Conservation (phyloP, 2,329 filamentous ascomycete genomes). For the Calonectria ilicicola region DNA sequence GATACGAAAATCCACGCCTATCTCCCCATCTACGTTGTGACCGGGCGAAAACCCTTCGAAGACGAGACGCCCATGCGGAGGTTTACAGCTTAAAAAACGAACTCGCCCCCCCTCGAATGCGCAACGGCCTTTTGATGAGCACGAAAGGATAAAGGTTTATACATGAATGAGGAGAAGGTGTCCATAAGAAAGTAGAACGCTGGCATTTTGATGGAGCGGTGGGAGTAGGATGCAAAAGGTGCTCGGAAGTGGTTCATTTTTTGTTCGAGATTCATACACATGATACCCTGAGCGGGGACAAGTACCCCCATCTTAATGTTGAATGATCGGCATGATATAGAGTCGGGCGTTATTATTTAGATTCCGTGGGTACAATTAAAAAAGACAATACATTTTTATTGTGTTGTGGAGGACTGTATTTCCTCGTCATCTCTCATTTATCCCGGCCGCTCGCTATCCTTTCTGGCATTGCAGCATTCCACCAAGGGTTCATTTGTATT, state of each 20-base stretch:
- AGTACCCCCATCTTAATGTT: conserved; percentile 30
- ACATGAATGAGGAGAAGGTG: neutral
- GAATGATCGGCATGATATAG: conserved; percentile 39
- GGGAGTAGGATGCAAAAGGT: conserved; percentile 6
- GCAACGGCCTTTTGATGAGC: neutral
- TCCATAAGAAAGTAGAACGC: neutral
- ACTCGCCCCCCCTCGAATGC: neutral
- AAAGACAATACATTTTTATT: conserved; percentile 1
- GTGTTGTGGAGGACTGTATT: neutral
- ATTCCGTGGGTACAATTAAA: conserved; percentile 15
- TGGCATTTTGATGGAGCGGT: neutral
- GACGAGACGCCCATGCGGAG: conserved; percentile 41
- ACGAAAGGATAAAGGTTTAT: neutral
- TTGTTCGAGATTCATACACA: conserved; percentile 32
- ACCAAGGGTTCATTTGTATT: no score
- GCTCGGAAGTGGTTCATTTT: conserved; percentile 23
- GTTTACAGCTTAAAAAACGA: conserved; percentile 19
- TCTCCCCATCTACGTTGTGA: conserved; percentile 61
- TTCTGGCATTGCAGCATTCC: no score
- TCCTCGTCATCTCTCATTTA: neutral
- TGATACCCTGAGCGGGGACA: conserved; percentile 39
- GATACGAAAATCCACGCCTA: conserved; percentile 62
- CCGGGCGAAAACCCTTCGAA: conserved; percentile 61
- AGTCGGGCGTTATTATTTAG: conserved; percentile 28
- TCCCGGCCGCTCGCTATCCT: neutral